Conservation (phyloP, 2,329 filamentous ascomycete genomes). For the Aspergillus brasiliensis region DNA sequence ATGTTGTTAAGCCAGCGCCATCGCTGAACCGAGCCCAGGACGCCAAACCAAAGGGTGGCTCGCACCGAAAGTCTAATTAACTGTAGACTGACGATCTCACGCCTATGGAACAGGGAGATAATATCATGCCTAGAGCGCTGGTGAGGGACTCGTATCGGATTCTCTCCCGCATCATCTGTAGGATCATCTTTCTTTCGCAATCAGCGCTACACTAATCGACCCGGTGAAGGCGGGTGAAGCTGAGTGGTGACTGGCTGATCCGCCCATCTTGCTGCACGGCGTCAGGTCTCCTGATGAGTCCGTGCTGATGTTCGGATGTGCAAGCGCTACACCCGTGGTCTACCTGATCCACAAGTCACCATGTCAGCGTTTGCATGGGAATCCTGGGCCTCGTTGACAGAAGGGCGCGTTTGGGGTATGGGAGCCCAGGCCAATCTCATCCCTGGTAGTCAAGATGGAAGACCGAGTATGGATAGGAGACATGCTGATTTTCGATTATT, state of each 20-base stretch:
- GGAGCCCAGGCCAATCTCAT: neutral
- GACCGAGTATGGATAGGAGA: neutral
- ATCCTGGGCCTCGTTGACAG: conserved; percentile 11
- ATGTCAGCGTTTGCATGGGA: conserved; percentile 3
- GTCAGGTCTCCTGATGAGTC: conserved; percentile 25
- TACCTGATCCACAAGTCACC: conserved; percentile 15
- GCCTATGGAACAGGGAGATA: neutral
- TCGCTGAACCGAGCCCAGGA: neutral
- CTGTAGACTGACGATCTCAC: conserved; percentile 1
- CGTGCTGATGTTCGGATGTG: conserved; percentile 15
- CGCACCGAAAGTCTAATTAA: neutral
- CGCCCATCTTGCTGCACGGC: conserved; percentile 8
- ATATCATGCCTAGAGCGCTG: neutral
- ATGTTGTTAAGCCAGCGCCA: neutral
- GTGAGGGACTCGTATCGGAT: neutral
- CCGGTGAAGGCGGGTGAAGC: conserved; percentile 10
- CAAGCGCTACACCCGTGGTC: conserved; percentile 7
- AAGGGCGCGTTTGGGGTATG: conserved; percentile 11
- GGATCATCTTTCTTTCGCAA: conserved; percentile 8
- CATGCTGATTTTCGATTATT: neutral
- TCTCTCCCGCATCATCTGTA: neutral
- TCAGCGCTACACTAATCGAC: conserved; percentile 15
- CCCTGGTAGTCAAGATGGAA: neutral
- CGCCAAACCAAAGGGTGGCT: neutral
- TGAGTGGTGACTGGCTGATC: conserved; percentile 7